Evolutionary conservation across 2,329 filamentous ascomycete genomes (phyloP).

Genomic region (Ascochyta viciae-villosae): DNA sequence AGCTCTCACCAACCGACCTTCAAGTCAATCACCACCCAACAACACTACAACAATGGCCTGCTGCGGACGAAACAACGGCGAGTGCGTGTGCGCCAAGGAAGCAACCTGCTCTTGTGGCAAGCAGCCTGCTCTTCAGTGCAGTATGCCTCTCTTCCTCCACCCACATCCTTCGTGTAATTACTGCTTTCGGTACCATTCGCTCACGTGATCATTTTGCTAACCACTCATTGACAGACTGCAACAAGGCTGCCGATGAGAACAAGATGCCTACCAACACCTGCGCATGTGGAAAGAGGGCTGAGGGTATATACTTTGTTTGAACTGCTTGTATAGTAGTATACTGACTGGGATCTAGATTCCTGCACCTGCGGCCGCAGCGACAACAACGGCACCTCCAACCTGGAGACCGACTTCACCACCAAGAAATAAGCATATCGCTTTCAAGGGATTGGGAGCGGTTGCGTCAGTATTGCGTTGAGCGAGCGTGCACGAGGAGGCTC

Average conservation of each 20-base stretch:
- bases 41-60: slow-evolving; percentile 55
- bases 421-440: slow-evolving; percentile 52
- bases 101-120: slow-evolving; percentile 87
- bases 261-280: slow-evolving; percentile 71
- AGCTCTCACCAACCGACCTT: slow-evolving; percentile 1
- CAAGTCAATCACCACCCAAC: slow-evolving; percentile 18
- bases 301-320: slow-evolving; percentile 60
- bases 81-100: slow-evolving; percentile 65
- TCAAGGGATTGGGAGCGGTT: neutral
- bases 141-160: slow-evolving; percentile 35
- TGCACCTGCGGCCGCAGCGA: slow-evolving; percentile 85
- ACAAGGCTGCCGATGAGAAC: slow-evolving; percentile 80
- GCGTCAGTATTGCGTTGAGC: neutral
- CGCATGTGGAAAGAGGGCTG: slow-evolving; percentile 76
- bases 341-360: slow-evolving; percentile 37
- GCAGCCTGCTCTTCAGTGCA: slow-evolving; percentile 85
- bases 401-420: slow-evolving; percentile 90
- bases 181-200: slow-evolving; percentile 10
- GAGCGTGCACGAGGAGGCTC: neutral
- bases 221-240: slow-evolving; percentile 60
- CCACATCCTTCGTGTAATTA: slow-evolving; percentile 20
- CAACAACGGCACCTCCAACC: slow-evolving; percentile 65
- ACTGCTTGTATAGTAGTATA: neutral
- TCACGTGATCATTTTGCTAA: slow-evolving; percentile 14
- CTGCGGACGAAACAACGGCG: slow-evolving; percentile 64